A percentile compares a stretch with the other conserved stretches of the same genome.
These are phyloP conservation scores for Ambrosia hybrid DNA, from an alignment of 140 eudicot genomes.

Conservation along the genomic window DNA sequence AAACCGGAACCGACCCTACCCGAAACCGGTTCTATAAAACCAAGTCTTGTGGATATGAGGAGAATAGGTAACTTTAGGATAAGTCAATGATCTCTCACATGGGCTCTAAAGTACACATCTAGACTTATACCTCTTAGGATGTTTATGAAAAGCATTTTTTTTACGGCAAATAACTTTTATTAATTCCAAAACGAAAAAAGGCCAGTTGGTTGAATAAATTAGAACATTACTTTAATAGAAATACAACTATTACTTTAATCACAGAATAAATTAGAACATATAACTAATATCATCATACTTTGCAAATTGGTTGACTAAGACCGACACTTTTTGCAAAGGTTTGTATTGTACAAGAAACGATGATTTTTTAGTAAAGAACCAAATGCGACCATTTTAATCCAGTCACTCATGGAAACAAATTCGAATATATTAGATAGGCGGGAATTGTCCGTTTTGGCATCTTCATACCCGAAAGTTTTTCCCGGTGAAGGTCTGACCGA, in stretches of 20 bases:
- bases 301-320: constrained; percentile 17
- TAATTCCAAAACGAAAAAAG: no score
- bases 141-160: background rate
- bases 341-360: constrained; percentile 18
- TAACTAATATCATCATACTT: constrained; percentile 27
- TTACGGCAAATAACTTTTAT: no score
- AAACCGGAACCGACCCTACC: no score
- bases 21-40: no score
- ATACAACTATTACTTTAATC: background rate
- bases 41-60: no score
- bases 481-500: constrained; percentile 78
- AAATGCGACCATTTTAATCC: constrained; percentile 20
- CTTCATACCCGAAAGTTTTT: constrained; percentile 64
- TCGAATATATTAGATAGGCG: background rate
- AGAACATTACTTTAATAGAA: background rate
- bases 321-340: constrained; percentile 2
- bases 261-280: background rate
- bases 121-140: background rate
- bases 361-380: constrained; percentile 14
- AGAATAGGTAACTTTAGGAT: background rate
- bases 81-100: background rate
- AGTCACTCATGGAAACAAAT: constrained; percentile 17
- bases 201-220: no score
- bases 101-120: background rate
- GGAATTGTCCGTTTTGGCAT: background rate